Conservation (phyloP, 768 basidiomycete genomes). For the Gymnopilus junonius region DNA sequence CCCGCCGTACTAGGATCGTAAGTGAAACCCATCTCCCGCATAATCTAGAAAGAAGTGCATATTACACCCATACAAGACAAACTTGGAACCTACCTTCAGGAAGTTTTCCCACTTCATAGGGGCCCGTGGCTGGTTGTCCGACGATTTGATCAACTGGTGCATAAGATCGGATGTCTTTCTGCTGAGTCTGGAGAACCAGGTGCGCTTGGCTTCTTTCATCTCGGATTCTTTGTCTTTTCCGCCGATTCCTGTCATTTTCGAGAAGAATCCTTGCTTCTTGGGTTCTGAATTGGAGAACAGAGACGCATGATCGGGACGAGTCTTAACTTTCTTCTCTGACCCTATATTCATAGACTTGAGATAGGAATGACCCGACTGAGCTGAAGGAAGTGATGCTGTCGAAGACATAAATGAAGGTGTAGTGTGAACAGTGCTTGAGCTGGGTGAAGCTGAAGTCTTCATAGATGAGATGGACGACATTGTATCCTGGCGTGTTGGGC, state of each 20-base stretch:
- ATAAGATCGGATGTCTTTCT: constrained; percentile 64
- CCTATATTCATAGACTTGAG: constrained; percentile 51
- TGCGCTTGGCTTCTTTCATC: constrained; percentile 49
- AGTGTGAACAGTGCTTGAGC: constrained; percentile 10
- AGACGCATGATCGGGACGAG: constrained; percentile 61
- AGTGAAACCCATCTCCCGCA: constrained; percentile 79
- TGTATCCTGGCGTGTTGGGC: constrained; percentile 11
- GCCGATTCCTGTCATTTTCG: constrained; percentile 43
- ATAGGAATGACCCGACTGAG: constrained; percentile 76
- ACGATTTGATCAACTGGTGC: constrained; percentile 66
- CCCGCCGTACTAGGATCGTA: constrained; percentile 79
- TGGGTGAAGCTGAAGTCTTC: constrained; percentile 6
- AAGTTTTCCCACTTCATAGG: constrained; percentile 84
- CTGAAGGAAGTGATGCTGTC: constrained; percentile 44
- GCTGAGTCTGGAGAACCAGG: constrained; percentile 59
- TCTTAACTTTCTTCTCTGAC: constrained; percentile 71
- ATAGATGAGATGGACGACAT: constrained; percentile 26
- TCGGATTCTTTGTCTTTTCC: constrained; percentile 40
- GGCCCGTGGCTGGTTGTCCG: constrained; percentile 55
- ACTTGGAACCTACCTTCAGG: constrained; percentile 53
- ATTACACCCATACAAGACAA: background rate
- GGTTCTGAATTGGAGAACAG: constrained; percentile 48
- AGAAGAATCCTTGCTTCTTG: constrained; percentile 53
- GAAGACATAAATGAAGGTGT: constrained; percentile 34
- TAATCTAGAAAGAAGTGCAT: constrained; percentile 48